Conservation (phyloP, 306 rosid genomes). For the Gynostemma pentaphyllum region DNA sequence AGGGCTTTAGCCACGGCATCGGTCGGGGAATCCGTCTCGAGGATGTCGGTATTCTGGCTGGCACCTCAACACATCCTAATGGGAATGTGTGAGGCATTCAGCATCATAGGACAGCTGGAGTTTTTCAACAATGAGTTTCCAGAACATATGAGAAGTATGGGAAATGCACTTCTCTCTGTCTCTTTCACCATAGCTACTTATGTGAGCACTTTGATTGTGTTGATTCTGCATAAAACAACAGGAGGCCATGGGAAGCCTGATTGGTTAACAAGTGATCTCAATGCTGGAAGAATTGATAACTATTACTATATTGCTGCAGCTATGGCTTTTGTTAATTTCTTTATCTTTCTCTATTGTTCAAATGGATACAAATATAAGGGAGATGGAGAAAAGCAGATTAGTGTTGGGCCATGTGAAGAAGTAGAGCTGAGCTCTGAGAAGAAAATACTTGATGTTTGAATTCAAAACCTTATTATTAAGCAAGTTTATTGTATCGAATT, state of each 20-base stretch:
- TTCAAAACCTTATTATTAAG: too few relatives aligned
- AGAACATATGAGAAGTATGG: slow-evolving; percentile 50
- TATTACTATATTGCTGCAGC: slow-evolving; percentile 49
- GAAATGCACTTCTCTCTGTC: slow-evolving; percentile 43
- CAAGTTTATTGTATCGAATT: too few relatives aligned
- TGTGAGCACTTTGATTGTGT: slow-evolving; percentile 34
- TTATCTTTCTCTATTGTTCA: slow-evolving; percentile 35
- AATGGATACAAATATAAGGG: slow-evolving; percentile 41
- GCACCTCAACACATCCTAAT: slow-evolving; percentile 38
- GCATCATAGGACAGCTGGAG: slow-evolving; percentile 43
- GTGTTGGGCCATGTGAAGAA: slow-evolving; percentile 12
- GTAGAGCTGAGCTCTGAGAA: slow-evolving; percentile 26
- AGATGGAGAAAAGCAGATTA: neutral
- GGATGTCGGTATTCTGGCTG: slow-evolving; percentile 43
- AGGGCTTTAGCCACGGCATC: slow-evolving; percentile 9
- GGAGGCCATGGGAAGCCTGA: slow-evolving; percentile 22
- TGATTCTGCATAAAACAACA: slow-evolving; percentile 26
- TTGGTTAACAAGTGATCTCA: slow-evolving; percentile 59
- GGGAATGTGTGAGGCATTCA: slow-evolving; percentile 63
- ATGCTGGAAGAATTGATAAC: slow-evolving; percentile 51
- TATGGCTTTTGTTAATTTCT: slow-evolving; percentile 31
- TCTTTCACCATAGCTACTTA: slow-evolving; percentile 47
- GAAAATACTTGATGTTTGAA: neutral
- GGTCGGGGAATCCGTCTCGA: slow-evolving; percentile 4
- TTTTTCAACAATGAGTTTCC: slow-evolving; percentile 57